Evolutionary conservation across 2,329 filamentous ascomycete genomes (phyloP), one percentile per base, ranked within the genome.

Genomic region (Fusarium duplospermum): DNA sequence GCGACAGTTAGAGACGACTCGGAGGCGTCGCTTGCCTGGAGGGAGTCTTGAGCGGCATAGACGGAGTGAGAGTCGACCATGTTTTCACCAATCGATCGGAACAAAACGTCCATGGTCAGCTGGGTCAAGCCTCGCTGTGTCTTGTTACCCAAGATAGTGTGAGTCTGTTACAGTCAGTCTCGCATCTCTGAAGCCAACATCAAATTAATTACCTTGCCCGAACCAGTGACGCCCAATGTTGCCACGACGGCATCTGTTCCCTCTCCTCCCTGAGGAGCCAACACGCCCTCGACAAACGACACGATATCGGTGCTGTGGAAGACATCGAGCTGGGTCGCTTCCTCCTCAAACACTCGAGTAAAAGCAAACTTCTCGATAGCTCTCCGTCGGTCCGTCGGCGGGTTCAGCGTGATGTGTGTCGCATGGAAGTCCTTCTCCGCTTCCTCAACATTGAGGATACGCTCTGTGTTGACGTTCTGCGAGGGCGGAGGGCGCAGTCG

Each of bases 281-380:
- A 81, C 4, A 98, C 95, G 22, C 94, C 94, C 77, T 96, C 92
- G 8, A 98, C 89, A 50, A 98, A 86, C 1, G 90, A 88, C 16
- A 93, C 85, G 52, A 98, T 90, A 27, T 93, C 92, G 0, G 93
- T 94, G 78, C 92, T 92, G 74, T 94, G 89, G 80, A 99, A 98
- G 11, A 99, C 84, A 78, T 98, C 94, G 31, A 96, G 86, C 80
- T 99, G 96, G 8, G 89, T 90, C 2, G 94, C 92, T 78, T 93
- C 88, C 80, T 98, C 95, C 77, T 97, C 93, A 77, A 98, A 98
- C 1, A 99, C 95, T 71, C 91, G 91, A 0, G 96, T 99, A 80
- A 99, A 99, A 2, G 92, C 94, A 81, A 98, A 99, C 80, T 93
- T 94, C 82, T 99, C 96, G 38, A 98, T 91, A 1, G 95, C 95